Conservation (phyloP, 2,329 filamentous ascomycete genomes). For the Cladobotryum mycophilum region DNA sequence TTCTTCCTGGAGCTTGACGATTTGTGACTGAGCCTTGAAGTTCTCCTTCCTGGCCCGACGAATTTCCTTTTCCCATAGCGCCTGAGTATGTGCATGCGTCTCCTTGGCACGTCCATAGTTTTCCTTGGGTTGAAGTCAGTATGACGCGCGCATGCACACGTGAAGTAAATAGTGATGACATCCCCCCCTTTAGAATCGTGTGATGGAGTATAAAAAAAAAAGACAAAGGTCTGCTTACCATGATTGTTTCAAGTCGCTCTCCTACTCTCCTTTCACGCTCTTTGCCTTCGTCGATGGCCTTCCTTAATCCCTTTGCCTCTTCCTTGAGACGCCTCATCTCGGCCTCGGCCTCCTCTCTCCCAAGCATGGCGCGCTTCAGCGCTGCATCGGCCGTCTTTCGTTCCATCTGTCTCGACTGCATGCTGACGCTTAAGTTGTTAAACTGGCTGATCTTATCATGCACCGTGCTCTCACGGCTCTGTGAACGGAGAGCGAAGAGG, state of each 20-base stretch:
- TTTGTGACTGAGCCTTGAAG: conserved; percentile 64
- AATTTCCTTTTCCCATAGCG: conserved; percentile 69
- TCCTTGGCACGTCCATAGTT: conserved; percentile 65
- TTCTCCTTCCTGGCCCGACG: conserved; percentile 63
- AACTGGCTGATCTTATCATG: conserved; percentile 67
- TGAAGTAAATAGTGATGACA: neutral
- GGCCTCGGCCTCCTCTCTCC: conserved; percentile 65
- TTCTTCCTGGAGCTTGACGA: conserved; percentile 69
- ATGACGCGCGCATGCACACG: neutral
- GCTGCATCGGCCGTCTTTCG: conserved; percentile 60
- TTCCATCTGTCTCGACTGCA: conserved; percentile 54
- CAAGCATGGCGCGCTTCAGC: conserved; percentile 59
- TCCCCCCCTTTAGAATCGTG: neutral
- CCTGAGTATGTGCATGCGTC: conserved; percentile 58
- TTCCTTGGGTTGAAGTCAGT: conserved; percentile 41
- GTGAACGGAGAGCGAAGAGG: conserved; percentile 30
- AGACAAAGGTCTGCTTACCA: conserved; percentile 44
- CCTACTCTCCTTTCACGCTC: conserved; percentile 60
- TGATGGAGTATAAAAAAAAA: neutral
- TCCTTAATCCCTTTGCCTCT: conserved; percentile 49
- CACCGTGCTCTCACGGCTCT: conserved; percentile 53
- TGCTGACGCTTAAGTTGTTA: conserved; percentile 59
- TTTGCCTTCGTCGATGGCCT: conserved; percentile 57
- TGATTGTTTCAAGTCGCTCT: conserved; percentile 61
- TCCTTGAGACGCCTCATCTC: conserved; percentile 59